Conservation (phyloP, 345 rosid genomes). For the Pugionium cornutum region DNA sequence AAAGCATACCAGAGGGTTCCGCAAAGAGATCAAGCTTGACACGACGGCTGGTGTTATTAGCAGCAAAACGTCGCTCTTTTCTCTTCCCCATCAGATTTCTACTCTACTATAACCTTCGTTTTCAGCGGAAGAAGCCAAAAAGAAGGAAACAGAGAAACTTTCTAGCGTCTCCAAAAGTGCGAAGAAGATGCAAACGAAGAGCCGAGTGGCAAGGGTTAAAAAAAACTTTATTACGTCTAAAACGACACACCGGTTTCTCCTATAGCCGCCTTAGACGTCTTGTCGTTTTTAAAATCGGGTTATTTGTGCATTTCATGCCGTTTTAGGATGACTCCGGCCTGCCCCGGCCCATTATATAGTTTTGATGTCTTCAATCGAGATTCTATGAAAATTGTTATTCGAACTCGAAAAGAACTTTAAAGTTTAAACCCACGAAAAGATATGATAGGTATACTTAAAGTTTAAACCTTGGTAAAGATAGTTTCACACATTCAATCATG, state of each 20-base stretch:
- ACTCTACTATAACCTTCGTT: background rate
- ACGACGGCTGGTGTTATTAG: slow-evolving; percentile 85
- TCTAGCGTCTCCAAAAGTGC: background rate
- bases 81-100: slow-evolving; percentile 77
- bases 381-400: background rate
- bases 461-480: background rate
- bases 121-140: background rate
- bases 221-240: too few species aligned
- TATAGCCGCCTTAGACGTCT: slow-evolving; percentile 2
- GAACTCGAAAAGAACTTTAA: background rate
- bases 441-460: background rate
- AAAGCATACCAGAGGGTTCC: slow-evolving; percentile 90
- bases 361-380: background rate
- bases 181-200: background rate
- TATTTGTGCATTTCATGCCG: background rate
- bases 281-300: slow-evolving; percentile 16
- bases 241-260: slow-evolving; percentile 16
- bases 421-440: background rate
- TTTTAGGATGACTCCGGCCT: background rate
- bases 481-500: background rate
- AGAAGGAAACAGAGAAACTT: too few species aligned
- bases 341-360: background rate
- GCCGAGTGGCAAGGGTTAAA: background rate
- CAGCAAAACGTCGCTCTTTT: slow-evolving; percentile 89
- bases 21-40: slow-evolving; percentile 91